Evolutionary conservation across 331 rosid species (phyloP).

Genomic region (Rosa hybrid): DNA sequence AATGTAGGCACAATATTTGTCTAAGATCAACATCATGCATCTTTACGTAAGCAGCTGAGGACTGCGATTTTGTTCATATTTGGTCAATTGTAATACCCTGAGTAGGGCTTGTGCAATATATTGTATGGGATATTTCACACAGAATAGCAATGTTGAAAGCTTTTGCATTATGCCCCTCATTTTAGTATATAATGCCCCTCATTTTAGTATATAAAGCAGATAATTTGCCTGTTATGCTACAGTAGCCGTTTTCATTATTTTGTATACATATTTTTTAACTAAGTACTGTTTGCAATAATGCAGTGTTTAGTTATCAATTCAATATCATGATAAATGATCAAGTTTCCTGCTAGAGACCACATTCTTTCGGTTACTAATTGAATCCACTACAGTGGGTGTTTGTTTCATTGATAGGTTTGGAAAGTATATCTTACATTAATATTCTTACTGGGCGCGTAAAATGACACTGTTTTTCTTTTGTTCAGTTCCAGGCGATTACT

Average conservation of each 20-base stretch:
- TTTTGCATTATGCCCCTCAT: neutral
- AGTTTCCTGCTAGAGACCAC: neutral
- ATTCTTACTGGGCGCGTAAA: conserved; percentile 2
- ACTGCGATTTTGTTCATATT: neutral
- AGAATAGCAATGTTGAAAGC: neutral
- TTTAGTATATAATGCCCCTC: no score
- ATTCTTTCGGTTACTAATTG: neutral
- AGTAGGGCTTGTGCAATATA: neutral
- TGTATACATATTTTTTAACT: neutral
- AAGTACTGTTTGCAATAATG: neutral
- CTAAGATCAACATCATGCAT: conserved; percentile 5
- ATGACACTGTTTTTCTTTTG: conserved; percentile 30
- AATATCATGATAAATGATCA: neutral
- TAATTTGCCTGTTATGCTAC: neutral
- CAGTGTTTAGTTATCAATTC: neutral
- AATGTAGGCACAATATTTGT: neutral
- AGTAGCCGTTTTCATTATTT: no score
- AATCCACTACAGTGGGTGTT: neutral
- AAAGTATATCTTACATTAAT: neutral
- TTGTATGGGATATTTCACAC: neutral
- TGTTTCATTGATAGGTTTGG: conserved; percentile 5
- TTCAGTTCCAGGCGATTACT: conserved; percentile 93
- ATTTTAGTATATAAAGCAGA: neutral
- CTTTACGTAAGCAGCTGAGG: neutral
- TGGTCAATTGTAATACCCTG: neutral